These are phyloP conservation scores for Cladosporium sp. DNA, from an alignment of 2,329 filamentous ascomycete species.

Conservation along the genomic window DNA sequence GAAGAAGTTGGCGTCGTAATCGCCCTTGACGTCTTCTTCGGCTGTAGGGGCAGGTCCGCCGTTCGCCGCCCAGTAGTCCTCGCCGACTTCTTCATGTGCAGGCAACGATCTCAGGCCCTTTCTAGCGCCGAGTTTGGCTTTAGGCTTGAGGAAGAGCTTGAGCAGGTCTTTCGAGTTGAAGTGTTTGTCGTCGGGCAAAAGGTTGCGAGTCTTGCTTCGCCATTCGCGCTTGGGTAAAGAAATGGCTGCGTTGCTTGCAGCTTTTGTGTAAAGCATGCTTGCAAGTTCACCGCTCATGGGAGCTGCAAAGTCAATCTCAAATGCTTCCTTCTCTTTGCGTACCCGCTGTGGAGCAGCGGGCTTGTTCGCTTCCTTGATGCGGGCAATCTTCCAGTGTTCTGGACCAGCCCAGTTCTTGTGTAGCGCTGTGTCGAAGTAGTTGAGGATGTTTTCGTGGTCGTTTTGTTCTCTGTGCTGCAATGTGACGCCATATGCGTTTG, in stretches of 20 bases:
- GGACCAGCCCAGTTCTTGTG: slow-evolving; percentile 98
- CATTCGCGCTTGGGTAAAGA: slow-evolving; percentile 90
- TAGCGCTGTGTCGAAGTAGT: slow-evolving; percentile 94
- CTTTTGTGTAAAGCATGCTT: slow-evolving; percentile 78
- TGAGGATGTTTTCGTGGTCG: slow-evolving; percentile 92
- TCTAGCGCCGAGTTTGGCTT: slow-evolving; percentile 75
- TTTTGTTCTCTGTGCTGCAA: slow-evolving; percentile 65
- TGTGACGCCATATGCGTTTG: slow-evolving; percentile 75
- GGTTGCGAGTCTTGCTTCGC: slow-evolving; percentile 89
- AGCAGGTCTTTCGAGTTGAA: slow-evolving; percentile 93
- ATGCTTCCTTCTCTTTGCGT: slow-evolving; percentile 94
- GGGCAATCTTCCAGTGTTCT: slow-evolving; percentile 97
- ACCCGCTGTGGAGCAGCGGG: slow-evolving; percentile 67
- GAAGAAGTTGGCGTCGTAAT: slow-evolving; percentile 98
- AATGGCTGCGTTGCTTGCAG: slow-evolving; percentile 77
- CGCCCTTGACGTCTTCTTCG: slow-evolving; percentile 58
- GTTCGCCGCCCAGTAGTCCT: slow-evolving; percentile 90
- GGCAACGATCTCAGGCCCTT: slow-evolving; percentile 43
- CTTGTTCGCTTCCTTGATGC: slow-evolving; percentile 76
- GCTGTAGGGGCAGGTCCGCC: slow-evolving; percentile 47
- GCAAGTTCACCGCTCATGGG: slow-evolving; percentile 71
- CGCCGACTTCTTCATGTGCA: slow-evolving; percentile 81
- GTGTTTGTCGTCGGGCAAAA: slow-evolving; percentile 96
- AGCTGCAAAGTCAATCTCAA: slow-evolving; percentile 86
- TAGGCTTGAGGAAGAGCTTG: slow-evolving; percentile 91